Conservation (phyloP, 345 rosid species). For the Lagerstroemia speciosa region DNA sequence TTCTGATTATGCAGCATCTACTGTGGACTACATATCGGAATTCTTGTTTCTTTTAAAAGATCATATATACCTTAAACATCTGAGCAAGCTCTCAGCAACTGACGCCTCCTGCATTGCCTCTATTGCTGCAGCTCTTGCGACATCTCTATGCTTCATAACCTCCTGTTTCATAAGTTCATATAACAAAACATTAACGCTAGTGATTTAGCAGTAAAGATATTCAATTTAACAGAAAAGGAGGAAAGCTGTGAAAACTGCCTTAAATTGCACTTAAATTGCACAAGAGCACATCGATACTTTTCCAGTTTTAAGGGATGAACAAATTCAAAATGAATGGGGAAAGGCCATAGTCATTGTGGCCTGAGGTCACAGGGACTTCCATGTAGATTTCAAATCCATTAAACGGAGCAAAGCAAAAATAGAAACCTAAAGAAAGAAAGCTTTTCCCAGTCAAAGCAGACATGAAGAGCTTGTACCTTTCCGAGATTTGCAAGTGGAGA, state of each 20-base stretch:
- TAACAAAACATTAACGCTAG: neutral
- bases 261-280: neutral
- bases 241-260: neutral
- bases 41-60: neutral
- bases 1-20: constrained; percentile 1
- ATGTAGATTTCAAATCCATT: too few relatives aligned
- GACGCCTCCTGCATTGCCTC: constrained; percentile 95
- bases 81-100: constrained; percentile 84
- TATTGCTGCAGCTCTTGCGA: constrained; percentile 74
- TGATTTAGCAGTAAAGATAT: too few relatives aligned
- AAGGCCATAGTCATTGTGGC: too few relatives aligned
- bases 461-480: constrained; percentile 40
- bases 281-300: neutral
- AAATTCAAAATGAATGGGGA: neutral
- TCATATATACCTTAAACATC: constrained; percentile 61
- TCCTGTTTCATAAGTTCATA: constrained; percentile 34
- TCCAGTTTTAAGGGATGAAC: neutral
- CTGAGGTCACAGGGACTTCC: too few relatives aligned
- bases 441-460: neutral
- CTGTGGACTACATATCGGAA: neutral
- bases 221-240: neutral
- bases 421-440: too few relatives aligned
- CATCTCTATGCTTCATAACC: constrained; percentile 79
- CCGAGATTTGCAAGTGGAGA: constrained; percentile 81
- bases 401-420: too few relatives aligned